phyloP scores from a whole-genome alignment of 306 rosid species.

The Lithocarpus polystachyus region DNA sequence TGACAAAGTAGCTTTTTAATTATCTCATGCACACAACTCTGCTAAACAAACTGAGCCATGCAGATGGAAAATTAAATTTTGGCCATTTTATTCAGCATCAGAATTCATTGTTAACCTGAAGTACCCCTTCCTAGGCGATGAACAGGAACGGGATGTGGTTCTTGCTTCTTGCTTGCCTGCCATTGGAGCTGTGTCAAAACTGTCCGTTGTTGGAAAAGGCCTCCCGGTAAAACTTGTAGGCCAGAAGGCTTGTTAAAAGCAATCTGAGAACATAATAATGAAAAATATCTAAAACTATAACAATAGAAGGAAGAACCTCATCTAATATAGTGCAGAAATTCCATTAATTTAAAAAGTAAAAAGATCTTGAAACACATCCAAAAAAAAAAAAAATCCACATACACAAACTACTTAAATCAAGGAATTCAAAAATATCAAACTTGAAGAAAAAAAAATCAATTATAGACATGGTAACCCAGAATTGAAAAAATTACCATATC shows the following conservation, averaged over 20 bases:
- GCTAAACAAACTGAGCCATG: conserved; percentile 17
- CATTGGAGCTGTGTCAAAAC: conserved; percentile 79
- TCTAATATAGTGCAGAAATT: background rate
- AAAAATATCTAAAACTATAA: background rate
- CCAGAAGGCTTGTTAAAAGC: conserved; percentile 87
- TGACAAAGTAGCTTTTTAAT: background rate
- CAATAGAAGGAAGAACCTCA: background rate
- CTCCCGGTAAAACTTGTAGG: conserved; percentile 94
- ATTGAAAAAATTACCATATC: conserved; percentile 53
- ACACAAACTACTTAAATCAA: background rate
- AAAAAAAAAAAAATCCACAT: background rate
- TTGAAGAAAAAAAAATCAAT: conserved; percentile 3
- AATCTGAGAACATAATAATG: conserved; percentile 48
- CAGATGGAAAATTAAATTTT: background rate
- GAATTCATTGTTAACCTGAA: conserved; percentile 61
- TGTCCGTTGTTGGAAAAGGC: conserved; percentile 95
- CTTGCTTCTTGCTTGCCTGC: conserved; percentile 44
- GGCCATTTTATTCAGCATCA: background rate
- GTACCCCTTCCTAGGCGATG: conserved; percentile 98
- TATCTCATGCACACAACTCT: conserved; percentile 10
- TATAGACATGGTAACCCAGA: background rate
- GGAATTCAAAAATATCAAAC: background rate
- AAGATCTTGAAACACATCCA: background rate
- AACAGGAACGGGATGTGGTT: conserved; percentile 66
- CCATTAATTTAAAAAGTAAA: background rate